These are phyloP conservation scores for Crithidia bombi DNA, from an alignment of 208 protist species.

Conservation along the genomic window DNA sequence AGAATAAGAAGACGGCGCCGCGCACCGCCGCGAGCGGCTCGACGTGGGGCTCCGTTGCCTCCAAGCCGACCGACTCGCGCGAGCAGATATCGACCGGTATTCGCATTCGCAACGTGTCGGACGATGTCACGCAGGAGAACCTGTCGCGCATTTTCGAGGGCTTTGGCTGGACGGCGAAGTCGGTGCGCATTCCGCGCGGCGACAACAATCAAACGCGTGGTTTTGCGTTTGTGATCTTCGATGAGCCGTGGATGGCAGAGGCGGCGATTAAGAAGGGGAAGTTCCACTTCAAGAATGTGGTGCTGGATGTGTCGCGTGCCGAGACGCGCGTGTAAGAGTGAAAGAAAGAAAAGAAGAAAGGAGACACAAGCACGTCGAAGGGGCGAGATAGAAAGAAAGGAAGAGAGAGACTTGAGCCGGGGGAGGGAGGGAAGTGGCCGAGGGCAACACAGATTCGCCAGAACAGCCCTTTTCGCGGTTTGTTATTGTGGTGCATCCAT, in stretches of 20 bases:
- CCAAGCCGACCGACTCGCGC: constrained; percentile 33
- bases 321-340: constrained; percentile 27
- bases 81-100: constrained; percentile 59
- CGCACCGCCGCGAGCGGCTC: constrained; percentile 35
- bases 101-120: constrained; percentile 83
- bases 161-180: constrained; percentile 50
- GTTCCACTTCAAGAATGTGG: constrained; percentile 85
- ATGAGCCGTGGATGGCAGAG: constrained; percentile 47
- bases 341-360: constrained; percentile 8
- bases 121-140: constrained; percentile 82
- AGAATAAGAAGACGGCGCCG: constrained; percentile 42
- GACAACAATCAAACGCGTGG: constrained; percentile 69
- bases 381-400: not conserved
- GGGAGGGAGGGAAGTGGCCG: no score
- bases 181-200: constrained; percentile 59
- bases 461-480: not conserved
- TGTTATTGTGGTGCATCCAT: not conserved
- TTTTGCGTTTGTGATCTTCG: constrained; percentile 85
- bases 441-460: no score
- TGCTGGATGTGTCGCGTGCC: constrained; percentile 65
- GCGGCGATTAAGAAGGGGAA: constrained; percentile 35
- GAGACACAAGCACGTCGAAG: not conserved
- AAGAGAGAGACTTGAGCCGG: not conserved
- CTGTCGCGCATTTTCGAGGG: constrained; percentile 76
- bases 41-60: constrained; percentile 50